Base-by-base conservation (phyloP, 805 yeast genomes). In the Candida germanica region DNA sequence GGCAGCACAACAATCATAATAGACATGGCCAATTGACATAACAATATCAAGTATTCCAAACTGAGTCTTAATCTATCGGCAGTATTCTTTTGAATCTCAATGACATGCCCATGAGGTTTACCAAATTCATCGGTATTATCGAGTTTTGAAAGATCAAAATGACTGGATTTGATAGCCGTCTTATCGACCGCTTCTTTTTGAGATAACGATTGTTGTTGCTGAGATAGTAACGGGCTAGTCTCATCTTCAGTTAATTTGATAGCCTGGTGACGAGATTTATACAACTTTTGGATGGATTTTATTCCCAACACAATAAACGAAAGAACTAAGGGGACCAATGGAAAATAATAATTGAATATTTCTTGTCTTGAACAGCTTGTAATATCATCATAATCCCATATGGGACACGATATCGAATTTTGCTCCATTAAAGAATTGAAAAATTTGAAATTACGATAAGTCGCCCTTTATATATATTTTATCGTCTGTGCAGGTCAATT, bases 351-450 rank as follows among this genome's bases (percentile, higher is more conserved):
- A 38, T 69, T 69, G 25, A 77, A 49, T 0, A 22, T 6, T 42
- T 51, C 44, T 14, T 61, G 58, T 31, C 79, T 64, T 4, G 73
- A 73, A 49, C 83, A 77, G 11, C 51, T 50, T 1, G 82, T 73
- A 26, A 81, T 51, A 53, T 81, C 87, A 49, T 81, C 87, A 40
- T 70, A 76, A 43, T 64, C 59, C 87, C 87, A 81, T 43, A 54
- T 38, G 27, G 31, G 26, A 36, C 49, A 45, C 17, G 33, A 24
- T 18, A 29, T 18, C 14, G n/a, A 24, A 14, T 29, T 31, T 23
- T 10, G n/a, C n/a, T n/a, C n/a, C n/a, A n/a, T n/a, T n/a, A n/a
- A n/a, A n/a, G n/a, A n/a, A n/a, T n/a, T n/a, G n/a, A n/a, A n/a
- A n/a, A n/a, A n/a, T n/a, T n/a, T n/a, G n/a, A n/a, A n/a, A n/a